Conservation (phyloP, 2,329 filamentous ascomycete species). For the Ophiocordyceps camponoti-rufipedis region DNA sequence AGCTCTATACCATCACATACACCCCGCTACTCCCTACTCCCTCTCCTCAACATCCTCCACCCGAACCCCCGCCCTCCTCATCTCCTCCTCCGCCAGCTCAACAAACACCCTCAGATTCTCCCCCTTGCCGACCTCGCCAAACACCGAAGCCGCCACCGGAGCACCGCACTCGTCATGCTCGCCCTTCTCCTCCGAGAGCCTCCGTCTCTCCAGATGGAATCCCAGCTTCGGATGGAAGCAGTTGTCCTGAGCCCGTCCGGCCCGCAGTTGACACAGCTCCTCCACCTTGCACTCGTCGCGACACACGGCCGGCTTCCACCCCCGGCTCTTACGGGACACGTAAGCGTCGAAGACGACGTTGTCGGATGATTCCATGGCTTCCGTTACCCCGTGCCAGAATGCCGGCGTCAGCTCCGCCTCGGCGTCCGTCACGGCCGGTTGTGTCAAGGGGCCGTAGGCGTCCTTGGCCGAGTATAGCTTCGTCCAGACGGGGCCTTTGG, state of each 20-base stretch:
- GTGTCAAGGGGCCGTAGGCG: slow-evolving; percentile 27
- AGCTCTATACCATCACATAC: too few relatives aligned
- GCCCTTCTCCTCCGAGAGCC: slow-evolving; percentile 3
- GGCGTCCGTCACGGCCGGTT: slow-evolving; percentile 18
- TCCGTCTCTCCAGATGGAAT: slow-evolving; percentile 14
- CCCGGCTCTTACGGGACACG: slow-evolving; percentile 26
- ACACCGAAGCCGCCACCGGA: too few relatives aligned
- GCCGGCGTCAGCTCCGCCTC: slow-evolving; percentile 30
- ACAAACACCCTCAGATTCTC: too few relatives aligned
- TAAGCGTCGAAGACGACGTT: slow-evolving; percentile 24
- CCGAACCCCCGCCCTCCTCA: too few relatives aligned
- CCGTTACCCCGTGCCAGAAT: slow-evolving; percentile 41
- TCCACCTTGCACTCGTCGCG: slow-evolving; percentile 20
- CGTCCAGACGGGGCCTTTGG: slow-evolving; percentile 28
- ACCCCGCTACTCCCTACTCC: too few relatives aligned
- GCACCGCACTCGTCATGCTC: slow-evolving; percentile 12
- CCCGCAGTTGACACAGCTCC: slow-evolving; percentile 35
- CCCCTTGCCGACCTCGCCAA: too few relatives aligned
- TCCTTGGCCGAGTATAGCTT: slow-evolving; percentile 38
- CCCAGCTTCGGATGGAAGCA: slow-evolving; percentile 21
- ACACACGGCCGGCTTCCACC: slow-evolving; percentile 22
- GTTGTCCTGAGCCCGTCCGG: slow-evolving; percentile 31
- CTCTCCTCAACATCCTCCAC: too few relatives aligned
- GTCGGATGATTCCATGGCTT: slow-evolving; percentile 23
- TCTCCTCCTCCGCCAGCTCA: too few relatives aligned